phyloP scores from a whole-genome alignment of 805 yeast species.

The Wickerhamomyces subpelliculosus region DNA sequence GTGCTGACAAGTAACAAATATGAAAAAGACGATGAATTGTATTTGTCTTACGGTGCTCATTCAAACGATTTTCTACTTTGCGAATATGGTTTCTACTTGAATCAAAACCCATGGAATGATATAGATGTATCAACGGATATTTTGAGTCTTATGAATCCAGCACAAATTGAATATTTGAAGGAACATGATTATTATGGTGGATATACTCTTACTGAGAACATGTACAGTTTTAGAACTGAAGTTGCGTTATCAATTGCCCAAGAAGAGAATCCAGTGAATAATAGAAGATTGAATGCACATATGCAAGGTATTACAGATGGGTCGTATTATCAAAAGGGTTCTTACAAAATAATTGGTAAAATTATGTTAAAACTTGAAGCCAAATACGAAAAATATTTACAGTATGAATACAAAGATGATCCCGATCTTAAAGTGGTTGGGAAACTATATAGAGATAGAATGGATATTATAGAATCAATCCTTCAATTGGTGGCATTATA shows the following conservation, averaged over 20 bases:
- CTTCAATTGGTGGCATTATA: neutral
- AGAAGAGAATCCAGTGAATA: constrained; percentile 20
- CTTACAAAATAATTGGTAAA: constrained; percentile 24
- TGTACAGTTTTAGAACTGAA: constrained; percentile 64
- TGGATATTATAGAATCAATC: constrained; percentile 5
- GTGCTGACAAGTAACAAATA: constrained; percentile 36
- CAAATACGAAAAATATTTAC: constrained; percentile 18
- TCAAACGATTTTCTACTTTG: constrained; percentile 72
- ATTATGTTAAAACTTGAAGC: constrained; percentile 26
- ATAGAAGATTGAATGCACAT: constrained; percentile 15
- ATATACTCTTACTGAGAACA: constrained; percentile 51
- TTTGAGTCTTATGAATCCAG: constrained; percentile 25
- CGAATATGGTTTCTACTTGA: constrained; percentile 79
- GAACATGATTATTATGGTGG: constrained; percentile 60
- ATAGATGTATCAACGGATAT: constrained; percentile 53
- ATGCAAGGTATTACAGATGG: constrained; percentile 43
- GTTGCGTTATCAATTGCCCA: constrained; percentile 64
- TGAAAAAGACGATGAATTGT: constrained; percentile 46
- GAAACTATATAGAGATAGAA: constrained; percentile 11
- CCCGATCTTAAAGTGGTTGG: constrained; percentile 5
- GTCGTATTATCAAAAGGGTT: constrained; percentile 25
- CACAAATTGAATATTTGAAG: constrained; percentile 40
- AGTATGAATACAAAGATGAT: constrained; percentile 17
- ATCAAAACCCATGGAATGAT: constrained; percentile 58
- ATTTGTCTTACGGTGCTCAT: constrained; percentile 82